Percentiles rank a stretch among this genome's conserved stretches.
phyloP scores from a whole-genome alignment of 2,329 filamentous ascomycete genomes.

The Talaromyces sp. region DNA sequence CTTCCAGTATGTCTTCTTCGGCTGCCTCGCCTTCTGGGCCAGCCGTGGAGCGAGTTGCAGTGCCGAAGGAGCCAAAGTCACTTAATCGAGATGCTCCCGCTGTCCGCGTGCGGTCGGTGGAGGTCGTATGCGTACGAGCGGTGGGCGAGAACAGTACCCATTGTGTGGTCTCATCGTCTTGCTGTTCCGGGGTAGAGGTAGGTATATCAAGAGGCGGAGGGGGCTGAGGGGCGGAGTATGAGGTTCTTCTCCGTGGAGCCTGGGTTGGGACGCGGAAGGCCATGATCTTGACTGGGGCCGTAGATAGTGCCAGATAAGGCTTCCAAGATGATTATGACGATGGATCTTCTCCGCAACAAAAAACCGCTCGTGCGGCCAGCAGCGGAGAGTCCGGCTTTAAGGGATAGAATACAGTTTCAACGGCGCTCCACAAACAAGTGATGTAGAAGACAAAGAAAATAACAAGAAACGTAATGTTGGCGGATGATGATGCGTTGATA shows the following conservation, averaged over 20 bases:
- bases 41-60: slow-evolving; percentile 62
- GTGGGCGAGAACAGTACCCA: slow-evolving; percentile 94
- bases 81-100: slow-evolving; percentile 73
- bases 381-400: slow-evolving; percentile 6
- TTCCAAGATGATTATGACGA: slow-evolving; percentile 2
- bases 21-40: slow-evolving; percentile 36
- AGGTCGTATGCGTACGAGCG: slow-evolving; percentile 69
- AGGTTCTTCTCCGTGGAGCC: slow-evolving; percentile 36
- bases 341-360: slow-evolving; percentile 28
- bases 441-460: slow-evolving; percentile 1
- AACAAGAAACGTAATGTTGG: slow-evolving; percentile 5
- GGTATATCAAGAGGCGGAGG: slow-evolving; percentile 32
- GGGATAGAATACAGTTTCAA: not conserved
- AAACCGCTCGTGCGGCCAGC: slow-evolving; percentile 15
- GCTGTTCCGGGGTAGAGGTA: slow-evolving; percentile 37
- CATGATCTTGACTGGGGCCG: slow-evolving; percentile 27
- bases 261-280: slow-evolving; percentile 44
- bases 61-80: slow-evolving; percentile 78
- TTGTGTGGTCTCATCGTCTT: slow-evolving; percentile 76
- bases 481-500: slow-evolving; percentile 26
- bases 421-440: not conserved
- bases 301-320: slow-evolving; percentile 13
- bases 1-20: slow-evolving; percentile 61
- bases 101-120: slow-evolving; percentile 64
- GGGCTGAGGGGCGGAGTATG: slow-evolving; percentile 34